Conservation (phyloP, 2,329 filamentous ascomycete species). For the Monosporascus sp. region DNA sequence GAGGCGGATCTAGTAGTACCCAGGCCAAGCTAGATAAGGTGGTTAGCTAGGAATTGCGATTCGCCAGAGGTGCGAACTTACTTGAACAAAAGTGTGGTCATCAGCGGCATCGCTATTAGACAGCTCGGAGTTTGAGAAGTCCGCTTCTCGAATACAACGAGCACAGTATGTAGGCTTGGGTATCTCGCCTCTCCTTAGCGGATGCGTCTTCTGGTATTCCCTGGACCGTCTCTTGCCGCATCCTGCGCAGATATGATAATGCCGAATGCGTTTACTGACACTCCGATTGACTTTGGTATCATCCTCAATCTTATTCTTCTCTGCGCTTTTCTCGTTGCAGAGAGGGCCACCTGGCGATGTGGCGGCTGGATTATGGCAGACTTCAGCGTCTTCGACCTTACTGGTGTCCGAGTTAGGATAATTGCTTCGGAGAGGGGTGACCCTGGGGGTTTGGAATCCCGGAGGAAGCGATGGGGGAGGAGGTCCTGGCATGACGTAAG, state of each 20-base stretch:
- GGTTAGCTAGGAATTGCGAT: constrained; percentile 2
- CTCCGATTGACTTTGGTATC: neutral
- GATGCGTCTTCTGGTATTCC: constrained; percentile 17
- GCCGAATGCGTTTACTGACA: constrained; percentile 16
- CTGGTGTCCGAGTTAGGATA: neutral
- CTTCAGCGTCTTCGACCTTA: too few species aligned
- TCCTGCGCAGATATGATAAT: constrained; percentile 18
- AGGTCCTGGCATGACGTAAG: neutral
- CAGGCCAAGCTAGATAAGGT: constrained; percentile 1
- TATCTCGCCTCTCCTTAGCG: constrained; percentile 19
- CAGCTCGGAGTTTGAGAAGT: neutral
- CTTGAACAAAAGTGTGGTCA: neutral
- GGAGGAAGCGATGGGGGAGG: neutral
- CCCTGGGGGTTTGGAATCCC: neutral
- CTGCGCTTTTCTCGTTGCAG: neutral
- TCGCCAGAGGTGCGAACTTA: neutral
- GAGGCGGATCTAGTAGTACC: neutral
- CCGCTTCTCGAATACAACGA: constrained; percentile 13
- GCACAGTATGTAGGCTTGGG: constrained; percentile 18
- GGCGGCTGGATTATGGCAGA: neutral
- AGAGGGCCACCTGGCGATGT: neutral
- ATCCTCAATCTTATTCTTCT: neutral
- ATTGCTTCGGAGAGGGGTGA: neutral
- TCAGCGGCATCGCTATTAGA: constrained; percentile 2
- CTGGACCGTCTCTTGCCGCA: constrained; percentile 21